phyloP scores from a whole-genome alignment of 2,329 filamentous ascomycete genomes.

The Neurospora sp. region DNA sequence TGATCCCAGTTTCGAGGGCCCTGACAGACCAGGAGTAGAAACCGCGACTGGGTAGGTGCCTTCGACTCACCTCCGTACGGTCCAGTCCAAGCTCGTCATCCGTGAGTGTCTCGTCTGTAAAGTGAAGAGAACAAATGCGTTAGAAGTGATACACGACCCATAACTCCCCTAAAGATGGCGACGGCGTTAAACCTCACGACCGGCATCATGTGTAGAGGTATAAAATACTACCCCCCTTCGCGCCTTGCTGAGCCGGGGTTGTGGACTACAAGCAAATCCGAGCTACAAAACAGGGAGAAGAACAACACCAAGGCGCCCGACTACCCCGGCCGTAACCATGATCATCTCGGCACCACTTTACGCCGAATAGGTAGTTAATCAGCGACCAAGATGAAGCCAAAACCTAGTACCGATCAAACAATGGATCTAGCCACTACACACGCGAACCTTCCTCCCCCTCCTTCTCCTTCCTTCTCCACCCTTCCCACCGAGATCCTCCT shows the following conservation, averaged over 20 bases:
- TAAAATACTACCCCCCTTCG: neutral
- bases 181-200: neutral
- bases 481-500: neutral
- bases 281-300: neutral
- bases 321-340: neutral
- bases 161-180: neutral
- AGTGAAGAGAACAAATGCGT: neutral
- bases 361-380: neutral
- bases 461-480: neutral
- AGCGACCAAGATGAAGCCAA: neutral
- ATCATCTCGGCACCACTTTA: neutral
- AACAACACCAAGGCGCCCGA: neutral
- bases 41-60: neutral
- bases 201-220: neutral
- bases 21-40: neutral
- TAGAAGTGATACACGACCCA: neutral
- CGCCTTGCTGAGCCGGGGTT: fast-evolving
- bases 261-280: neutral
- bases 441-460: neutral
- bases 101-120: fast-evolving
- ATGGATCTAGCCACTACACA: neutral
- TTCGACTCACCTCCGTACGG: neutral
- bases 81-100: neutral
- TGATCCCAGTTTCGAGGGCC: neutral
- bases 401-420: neutral